Conservation (phyloP, 1,284 basidiomycete species). For the Volvariella surrecta region DNA sequence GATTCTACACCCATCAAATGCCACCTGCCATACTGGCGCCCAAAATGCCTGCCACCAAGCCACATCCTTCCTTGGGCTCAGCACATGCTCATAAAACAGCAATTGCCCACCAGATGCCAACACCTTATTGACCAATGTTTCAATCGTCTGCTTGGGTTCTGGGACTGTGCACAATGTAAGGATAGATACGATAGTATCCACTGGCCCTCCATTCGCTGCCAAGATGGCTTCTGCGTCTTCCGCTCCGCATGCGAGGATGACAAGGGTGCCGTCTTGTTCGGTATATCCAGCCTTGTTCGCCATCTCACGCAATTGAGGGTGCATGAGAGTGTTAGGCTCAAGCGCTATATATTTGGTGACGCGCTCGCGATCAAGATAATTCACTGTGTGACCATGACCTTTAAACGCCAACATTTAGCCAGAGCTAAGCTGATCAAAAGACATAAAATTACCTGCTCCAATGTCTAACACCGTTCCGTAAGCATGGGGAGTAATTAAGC, state of each 20-base stretch:
- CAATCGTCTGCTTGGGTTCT: slow-evolving; percentile 33
- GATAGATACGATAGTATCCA: slow-evolving; percentile 52
- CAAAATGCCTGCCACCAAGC: slow-evolving; percentile 63
- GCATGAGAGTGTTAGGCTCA: slow-evolving; percentile 61
- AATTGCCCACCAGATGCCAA: slow-evolving; percentile 51
- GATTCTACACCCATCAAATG: slow-evolving; percentile 53
- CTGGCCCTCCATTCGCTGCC: slow-evolving; percentile 24
- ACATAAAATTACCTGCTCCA: slow-evolving; percentile 45
- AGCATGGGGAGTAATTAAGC: slow-evolving; percentile 45
- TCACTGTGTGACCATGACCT: slow-evolving; percentile 51
- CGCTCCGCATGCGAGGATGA: slow-evolving; percentile 46
- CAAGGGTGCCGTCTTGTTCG: slow-evolving; percentile 33
- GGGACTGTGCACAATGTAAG: slow-evolving; percentile 57
- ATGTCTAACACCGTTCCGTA: slow-evolving; percentile 58
- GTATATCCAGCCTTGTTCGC: slow-evolving; percentile 43
- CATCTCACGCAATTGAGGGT: slow-evolving; percentile 36
- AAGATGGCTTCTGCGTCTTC: slow-evolving; percentile 42
- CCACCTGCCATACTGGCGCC: slow-evolving; percentile 52
- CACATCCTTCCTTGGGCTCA: slow-evolving; percentile 37
- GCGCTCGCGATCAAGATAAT: slow-evolving; percentile 45
- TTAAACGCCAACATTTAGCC: slow-evolving; percentile 1
- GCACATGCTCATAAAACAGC: slow-evolving; percentile 60
- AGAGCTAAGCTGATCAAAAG: not conserved
- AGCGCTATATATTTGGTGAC: slow-evolving; percentile 61
- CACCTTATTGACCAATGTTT: slow-evolving; percentile 32